Conservation (phyloP, 176 grass and related monocot species). For the Cenchrus fungigraminus region DNA sequence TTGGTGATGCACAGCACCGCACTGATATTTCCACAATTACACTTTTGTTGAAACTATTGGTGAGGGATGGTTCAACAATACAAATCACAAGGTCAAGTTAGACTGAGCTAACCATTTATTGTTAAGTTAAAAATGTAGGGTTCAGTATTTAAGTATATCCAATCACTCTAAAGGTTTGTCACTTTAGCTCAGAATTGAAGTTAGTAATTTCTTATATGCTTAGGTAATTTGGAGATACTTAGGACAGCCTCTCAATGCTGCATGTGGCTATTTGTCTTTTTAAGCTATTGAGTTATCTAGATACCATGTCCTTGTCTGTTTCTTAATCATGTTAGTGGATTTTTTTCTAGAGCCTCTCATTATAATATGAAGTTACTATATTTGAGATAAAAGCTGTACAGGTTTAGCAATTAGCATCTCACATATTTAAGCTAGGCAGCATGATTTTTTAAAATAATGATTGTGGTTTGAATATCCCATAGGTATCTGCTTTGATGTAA, state of each 20-base stretch:
- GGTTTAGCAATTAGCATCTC: background rate
- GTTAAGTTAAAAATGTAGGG: background rate
- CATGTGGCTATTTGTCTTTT: background rate
- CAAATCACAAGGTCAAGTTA: background rate
- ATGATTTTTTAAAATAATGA: background rate
- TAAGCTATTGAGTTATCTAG: background rate
- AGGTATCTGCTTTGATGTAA: background rate
- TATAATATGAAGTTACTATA: background rate
- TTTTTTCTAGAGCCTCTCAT: background rate
- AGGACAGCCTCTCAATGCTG: background rate
- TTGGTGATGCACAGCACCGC: background rate
- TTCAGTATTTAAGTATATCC: background rate
- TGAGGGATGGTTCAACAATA: background rate
- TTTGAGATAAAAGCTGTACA: background rate
- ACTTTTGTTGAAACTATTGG: background rate
- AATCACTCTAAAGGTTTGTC: background rate
- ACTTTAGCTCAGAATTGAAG: background rate
- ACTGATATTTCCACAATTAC: background rate
- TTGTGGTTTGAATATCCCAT: background rate
- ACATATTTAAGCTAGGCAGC: background rate
- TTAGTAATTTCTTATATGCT: background rate
- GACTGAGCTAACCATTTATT: background rate
- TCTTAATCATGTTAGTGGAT: background rate
- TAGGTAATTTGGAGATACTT: background rate
- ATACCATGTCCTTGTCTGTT: background rate